Conservation (phyloP, 2,329 filamentous ascomycete genomes). For the Claviceps quebecensis region DNA sequence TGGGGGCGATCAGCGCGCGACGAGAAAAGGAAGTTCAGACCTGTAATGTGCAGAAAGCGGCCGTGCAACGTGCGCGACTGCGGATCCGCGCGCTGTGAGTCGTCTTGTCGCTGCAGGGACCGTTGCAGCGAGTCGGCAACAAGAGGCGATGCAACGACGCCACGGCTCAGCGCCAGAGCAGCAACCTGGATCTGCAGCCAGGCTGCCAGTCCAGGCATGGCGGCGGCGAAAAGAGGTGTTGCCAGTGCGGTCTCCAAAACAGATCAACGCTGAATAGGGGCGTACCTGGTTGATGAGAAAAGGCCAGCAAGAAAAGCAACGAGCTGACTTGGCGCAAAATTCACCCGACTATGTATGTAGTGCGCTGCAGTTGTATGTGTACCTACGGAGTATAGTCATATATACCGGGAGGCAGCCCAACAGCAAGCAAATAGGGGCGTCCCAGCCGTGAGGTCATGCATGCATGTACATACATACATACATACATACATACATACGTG, state of each 20-base stretch:
- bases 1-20: no score
- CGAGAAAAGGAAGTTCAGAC: constrained; percentile 27
- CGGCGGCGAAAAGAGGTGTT: not conserved
- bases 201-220: constrained; percentile 14
- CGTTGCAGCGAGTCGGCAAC: constrained; percentile 9
- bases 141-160: constrained; percentile 12
- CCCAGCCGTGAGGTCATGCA: constrained; percentile 1
- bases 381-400: not conserved
- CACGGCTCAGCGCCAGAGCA: constrained; percentile 11
- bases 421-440: not conserved
- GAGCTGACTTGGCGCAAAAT: not conserved
- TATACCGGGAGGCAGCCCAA: not conserved
- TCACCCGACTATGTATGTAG: not conserved
- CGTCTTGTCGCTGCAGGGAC: not conserved
- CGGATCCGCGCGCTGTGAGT: constrained; percentile 5
- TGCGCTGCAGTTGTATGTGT: not conserved
- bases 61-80: constrained; percentile 44
- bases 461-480: no score
- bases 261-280: not conserved
- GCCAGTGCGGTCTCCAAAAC: no score
- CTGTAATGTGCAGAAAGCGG: constrained; percentile 78
- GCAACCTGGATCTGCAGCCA: constrained; percentile 17
- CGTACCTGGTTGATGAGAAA: not conserved
- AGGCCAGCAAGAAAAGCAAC: not conserved
- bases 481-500: not conserved